Evolutionary conservation across 306 rosid genomes (phyloP).

Genomic region (Lathyrus sativus): DNA sequence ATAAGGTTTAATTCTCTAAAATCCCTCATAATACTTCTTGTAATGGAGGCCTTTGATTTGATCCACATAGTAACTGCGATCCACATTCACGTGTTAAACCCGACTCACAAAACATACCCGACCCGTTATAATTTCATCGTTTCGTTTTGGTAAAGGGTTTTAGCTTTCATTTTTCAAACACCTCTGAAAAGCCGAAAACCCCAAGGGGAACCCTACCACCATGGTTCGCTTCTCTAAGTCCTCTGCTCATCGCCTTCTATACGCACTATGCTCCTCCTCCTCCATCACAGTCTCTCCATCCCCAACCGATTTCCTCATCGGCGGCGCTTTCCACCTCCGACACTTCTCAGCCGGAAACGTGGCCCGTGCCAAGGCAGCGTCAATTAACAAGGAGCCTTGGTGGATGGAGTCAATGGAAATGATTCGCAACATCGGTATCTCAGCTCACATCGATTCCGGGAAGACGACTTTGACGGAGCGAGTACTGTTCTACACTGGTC

Average conservation of each 20-base stretch:
- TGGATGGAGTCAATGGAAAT: constrained; percentile 85
- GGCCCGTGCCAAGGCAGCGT: constrained; percentile 70
- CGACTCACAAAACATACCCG: not conserved
- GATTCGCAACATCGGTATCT: constrained; percentile 93
- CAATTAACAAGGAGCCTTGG: constrained; percentile 71
- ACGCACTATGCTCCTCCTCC: constrained; percentile 51
- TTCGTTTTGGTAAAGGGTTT: constrained; percentile 33
- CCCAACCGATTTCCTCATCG: constrained; percentile 33
- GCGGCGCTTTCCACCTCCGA: constrained; percentile 62
- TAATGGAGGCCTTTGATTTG: too few species aligned
- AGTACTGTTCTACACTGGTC: constrained; percentile 78
- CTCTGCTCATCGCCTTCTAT: constrained; percentile 45
- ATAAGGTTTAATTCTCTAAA: too few species aligned
- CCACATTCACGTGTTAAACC: not conserved
- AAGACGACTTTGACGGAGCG: constrained; percentile 98
- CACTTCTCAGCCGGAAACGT: constrained; percentile 56
- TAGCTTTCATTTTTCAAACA: not conserved
- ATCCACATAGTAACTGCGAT: too few species aligned
- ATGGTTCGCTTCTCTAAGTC: constrained; percentile 42
- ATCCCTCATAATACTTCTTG: too few species aligned
- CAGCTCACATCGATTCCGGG: constrained; percentile 97
- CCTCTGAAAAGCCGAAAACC: constrained; percentile 14
- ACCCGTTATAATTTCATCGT: not conserved
- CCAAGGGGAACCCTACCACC: constrained; percentile 19
- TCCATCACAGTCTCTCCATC: constrained; percentile 39